Conservation (phyloP, 108 stramenopile genomes). For the Seminavis robusta region DNA sequence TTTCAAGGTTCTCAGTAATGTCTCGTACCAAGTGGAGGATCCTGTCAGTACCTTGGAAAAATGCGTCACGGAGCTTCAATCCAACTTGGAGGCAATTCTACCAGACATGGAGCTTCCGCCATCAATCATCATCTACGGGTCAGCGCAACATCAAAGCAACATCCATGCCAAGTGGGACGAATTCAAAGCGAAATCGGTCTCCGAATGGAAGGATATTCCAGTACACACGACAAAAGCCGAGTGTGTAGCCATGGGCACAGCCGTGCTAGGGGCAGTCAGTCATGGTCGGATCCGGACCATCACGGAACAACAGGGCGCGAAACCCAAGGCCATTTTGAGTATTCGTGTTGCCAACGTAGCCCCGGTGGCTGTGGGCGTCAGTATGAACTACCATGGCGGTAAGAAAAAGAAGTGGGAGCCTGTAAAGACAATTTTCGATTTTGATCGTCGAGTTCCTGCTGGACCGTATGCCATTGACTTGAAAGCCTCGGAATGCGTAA, state of each 20-base stretch:
- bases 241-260: slow-evolving; percentile 61
- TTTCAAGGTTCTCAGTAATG: slow-evolving; percentile 48
- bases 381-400: slow-evolving; percentile 68
- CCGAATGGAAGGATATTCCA: slow-evolving; percentile 62
- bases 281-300: slow-evolving; percentile 53
- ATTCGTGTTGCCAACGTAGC: slow-evolving; percentile 69
- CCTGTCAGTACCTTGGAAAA: slow-evolving; percentile 44
- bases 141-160: slow-evolving; percentile 42
- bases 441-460: slow-evolving; percentile 87
- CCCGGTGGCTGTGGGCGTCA: slow-evolving; percentile 69
- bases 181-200: slow-evolving; percentile 20
- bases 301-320: slow-evolving; percentile 44
- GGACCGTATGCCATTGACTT: slow-evolving; percentile 80
- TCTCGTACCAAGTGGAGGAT: slow-evolving; percentile 42
- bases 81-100: slow-evolving; percentile 45
- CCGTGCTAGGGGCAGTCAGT: slow-evolving; percentile 70
- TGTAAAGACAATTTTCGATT: slow-evolving; percentile 82
- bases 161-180: slow-evolving; percentile 33
- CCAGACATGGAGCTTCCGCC: slow-evolving; percentile 71
- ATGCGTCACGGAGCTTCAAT: slow-evolving; percentile 51
- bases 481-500: slow-evolving; percentile 75
- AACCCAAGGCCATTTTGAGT: slow-evolving; percentile 54
- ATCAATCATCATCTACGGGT: slow-evolving; percentile 66
- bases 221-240: slow-evolving; percentile 52
- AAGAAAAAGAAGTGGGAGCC: slow-evolving; percentile 51